Base-by-base conservation (phyloP, 2,329 filamentous ascomycete species). In the Lecanicillium sp. region DNA sequence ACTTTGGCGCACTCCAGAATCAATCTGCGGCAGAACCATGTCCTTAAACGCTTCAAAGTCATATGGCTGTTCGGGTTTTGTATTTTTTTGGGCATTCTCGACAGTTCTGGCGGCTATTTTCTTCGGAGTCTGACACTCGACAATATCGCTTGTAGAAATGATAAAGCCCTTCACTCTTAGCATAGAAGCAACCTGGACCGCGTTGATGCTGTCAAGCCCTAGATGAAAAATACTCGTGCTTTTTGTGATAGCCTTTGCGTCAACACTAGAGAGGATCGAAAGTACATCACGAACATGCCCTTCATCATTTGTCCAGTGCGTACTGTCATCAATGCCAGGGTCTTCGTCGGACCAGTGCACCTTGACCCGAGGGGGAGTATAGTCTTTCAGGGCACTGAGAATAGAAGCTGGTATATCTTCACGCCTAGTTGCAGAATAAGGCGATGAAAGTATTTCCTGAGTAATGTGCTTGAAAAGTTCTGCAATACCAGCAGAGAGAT, bases 191-290 rank as follows among this genome's bases (percentile, higher is more conserved):
- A 95, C 68, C 51, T 95, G 88, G 5, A 81, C 72, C 1, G 87
- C 85, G 43, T 83, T 89, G 51, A 96, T 92, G 54, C 89, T 95
- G 58, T 95, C 89, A 4, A 95, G 65, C 0, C 90, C 90, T n/a
- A 95, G 73, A 42, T 83, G 79, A 50, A 90, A 94, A 35, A 96
- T 86, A 0, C 85, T 87, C 0, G 78, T 86, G 9, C 71, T 54
- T 11, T 68, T 69, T 4, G 55, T 51, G 33, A 95, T 80, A 0
- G 61, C 63, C 0, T 65, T 50, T 2, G 54, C 40, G 0, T 72
- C 55, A 4, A 72, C 58, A 2, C 67, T 62, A 1, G 83, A 78
- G 17, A 92, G 67, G 6, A 60, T 60, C 1, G 75, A 68, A 14
- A 89, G 57, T 1, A 78, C 64, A 1, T 66, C 51, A 4, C 79